phyloP scores from a whole-genome alignment of 768 basidiomycete species.

The Suillus decipiens region DNA sequence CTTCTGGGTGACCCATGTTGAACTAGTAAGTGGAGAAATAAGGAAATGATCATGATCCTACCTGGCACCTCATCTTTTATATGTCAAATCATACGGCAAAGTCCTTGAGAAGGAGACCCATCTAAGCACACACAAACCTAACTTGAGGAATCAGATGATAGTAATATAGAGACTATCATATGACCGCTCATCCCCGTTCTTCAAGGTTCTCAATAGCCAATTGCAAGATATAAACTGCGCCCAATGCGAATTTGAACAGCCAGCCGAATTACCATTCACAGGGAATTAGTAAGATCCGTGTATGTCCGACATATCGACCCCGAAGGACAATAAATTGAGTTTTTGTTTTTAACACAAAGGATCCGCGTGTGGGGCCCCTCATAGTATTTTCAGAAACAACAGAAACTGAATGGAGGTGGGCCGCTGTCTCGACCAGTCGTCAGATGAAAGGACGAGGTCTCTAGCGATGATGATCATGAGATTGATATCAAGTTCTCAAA shows the following conservation, averaged over 20 bases:
- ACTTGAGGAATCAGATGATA: conserved; percentile 21
- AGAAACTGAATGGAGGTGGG: neutral
- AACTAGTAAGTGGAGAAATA: conserved; percentile 9
- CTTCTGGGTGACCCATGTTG: conserved; percentile 55
- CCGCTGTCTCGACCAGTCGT: neutral
- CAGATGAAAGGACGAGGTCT: neutral
- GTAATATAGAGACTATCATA: neutral
- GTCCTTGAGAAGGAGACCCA: conserved; percentile 10
- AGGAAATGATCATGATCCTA: neutral
- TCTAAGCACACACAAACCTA: neutral
- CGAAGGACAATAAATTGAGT: too few species aligned
- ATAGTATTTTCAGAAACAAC: neutral
- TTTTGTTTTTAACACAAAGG: neutral
- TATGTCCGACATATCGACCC: too few species aligned
- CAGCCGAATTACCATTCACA: neutral
- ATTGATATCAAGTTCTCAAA: neutral
- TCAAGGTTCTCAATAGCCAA: neutral
- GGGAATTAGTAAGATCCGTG: neutral
- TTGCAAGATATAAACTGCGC: neutral
- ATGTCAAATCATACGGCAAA: conserved; percentile 4
- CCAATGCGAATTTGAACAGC: neutral
- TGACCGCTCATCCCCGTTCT: neutral
- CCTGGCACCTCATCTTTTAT: conserved; percentile 15
- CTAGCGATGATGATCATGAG: neutral
- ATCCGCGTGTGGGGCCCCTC: neutral